These are phyloP conservation scores for Naegleria fowleri DNA, from an alignment of 208 protist species.

Conservation along the genomic window DNA sequence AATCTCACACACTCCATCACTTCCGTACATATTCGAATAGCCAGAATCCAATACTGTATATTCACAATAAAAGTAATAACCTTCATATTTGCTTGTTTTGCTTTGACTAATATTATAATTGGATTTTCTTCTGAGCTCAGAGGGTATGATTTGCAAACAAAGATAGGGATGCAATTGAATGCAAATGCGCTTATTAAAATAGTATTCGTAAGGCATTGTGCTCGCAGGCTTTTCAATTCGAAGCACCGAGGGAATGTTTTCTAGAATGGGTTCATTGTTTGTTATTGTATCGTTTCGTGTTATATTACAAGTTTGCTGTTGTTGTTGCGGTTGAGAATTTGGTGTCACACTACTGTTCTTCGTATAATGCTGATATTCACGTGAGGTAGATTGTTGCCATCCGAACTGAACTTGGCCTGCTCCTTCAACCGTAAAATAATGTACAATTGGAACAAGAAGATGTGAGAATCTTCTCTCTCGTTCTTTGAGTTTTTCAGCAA, in stretches of 20 bases:
- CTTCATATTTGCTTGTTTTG: background rate
- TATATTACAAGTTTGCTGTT: background rate
- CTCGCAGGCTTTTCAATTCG: background rate
- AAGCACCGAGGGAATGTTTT: background rate
- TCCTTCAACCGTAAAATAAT: background rate
- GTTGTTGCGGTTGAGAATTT: background rate
- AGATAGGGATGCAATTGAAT: background rate
- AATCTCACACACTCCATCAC: background rate
- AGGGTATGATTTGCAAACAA: background rate
- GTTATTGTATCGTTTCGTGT: background rate
- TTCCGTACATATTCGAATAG: background rate
- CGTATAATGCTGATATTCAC: background rate
- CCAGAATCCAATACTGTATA: background rate
- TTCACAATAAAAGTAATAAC: background rate
- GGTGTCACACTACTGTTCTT: no score
- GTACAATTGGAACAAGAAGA: background rate
- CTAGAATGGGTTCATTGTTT: background rate
- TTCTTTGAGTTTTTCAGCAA: no score
- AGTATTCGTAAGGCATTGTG: background rate
- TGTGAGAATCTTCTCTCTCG: no score
- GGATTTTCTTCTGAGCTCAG: background rate
- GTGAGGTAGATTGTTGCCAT: background rate
- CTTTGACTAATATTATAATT: background rate
- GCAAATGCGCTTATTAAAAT: background rate
- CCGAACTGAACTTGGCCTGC: background rate